Base-by-base conservation (phyloP, 2,329 filamentous ascomycete genomes). In the Talaromyces sp. region DNA sequence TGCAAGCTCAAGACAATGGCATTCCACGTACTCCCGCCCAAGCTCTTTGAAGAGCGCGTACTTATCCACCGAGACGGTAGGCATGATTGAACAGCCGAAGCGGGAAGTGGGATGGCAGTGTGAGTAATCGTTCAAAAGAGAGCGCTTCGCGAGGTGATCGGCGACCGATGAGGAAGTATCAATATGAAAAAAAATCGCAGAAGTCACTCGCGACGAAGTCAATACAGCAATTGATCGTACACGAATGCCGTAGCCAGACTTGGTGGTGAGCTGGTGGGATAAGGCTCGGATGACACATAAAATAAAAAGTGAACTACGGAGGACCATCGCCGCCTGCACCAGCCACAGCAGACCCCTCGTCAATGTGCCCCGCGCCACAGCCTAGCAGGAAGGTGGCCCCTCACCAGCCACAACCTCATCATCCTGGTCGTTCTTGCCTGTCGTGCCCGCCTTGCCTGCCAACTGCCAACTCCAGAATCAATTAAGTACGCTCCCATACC, bases 1-100 rank as follows among this genome's bases (percentile, higher is more conserved):
- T 66, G 35, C 31, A 65, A 33, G 57, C 11, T 2, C 33, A 61
- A 9, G 1, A 60, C 10, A 49, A 39, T 13, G 5, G 2, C 22
- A 45, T 14, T 19, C 43, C 35, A 79, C 85, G 79, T 86, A 97
- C 87, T 95, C 89, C 81, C 89, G 89, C 75, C 93, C 94, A 66
- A 99, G 87, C 77, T 91, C 93, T 82, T 96, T 89, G 85, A 91
- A 98, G 76, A 99, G 91, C 76, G 90, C 92, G 74, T 93, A 93
- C 84, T 98, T 99, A 84, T 98, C 91, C 73, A 98, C 93, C 72
- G 90, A 86, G 73, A 99, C 97, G 77, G 95, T 99, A 81, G 95
- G 95, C 95, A 97, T 97, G 67, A 78, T 87, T 79, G 47, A 13
- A 43, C 37, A 35, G 37, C 14, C 37, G 31, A 54, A 27, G 57